Evolutionary conservation across 768 basidiomycete genomes (phyloP), one percentile per base, ranked within the genome.

Genomic region (Serendipita sp.): DNA sequence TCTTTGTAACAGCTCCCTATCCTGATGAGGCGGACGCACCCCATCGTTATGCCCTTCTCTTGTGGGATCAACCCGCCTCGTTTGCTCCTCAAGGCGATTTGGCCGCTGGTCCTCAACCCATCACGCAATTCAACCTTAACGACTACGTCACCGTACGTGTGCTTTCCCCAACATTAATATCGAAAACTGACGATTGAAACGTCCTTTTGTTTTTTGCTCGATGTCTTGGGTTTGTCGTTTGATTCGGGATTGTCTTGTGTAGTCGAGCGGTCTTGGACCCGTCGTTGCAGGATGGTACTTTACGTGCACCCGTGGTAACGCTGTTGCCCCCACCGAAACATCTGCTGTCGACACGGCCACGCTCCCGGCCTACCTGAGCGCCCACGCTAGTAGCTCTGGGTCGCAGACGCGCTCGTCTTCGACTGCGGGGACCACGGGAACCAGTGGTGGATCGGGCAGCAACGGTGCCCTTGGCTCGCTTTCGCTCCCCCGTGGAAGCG

Each of bases 31-130:
- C 86, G 31, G 82, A 80, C 63, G 88, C 89, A 43, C 77, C 86
- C 61, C 89, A 90, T 72, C 80, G 88, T 85, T 90, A 90, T 70
- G 82, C 81, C 17, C 70, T 90, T 65, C 72, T 84, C 63, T 71
- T 90, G 42, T 84, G 82, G 71, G 69, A 73, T 7, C 89, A 90
- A 70, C 82, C 85, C 7, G 71, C 76, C 0, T 73, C 74, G 53
- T 90, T 90, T 75, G 68, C 75, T 24, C 74, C 88, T 24, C 86
- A 86, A 28, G 69, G 75, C 38, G 79, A 78, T 65, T 77, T 87
- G 62, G 75, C 79, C 56, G 69, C 72, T 33, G 72, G 81, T 41
- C 76, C 75, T 63, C 72, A 76, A 51, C 75, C 79, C 9, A 81
- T 88, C 30, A 76, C 78, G 7, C 72, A 74, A 48, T 83, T 84